Percentiles rank a stretch among this genome's conserved stretches.
Conservation (phyloP, 768 basidiomycete species). For the Phylloporus arenicola region DNA sequence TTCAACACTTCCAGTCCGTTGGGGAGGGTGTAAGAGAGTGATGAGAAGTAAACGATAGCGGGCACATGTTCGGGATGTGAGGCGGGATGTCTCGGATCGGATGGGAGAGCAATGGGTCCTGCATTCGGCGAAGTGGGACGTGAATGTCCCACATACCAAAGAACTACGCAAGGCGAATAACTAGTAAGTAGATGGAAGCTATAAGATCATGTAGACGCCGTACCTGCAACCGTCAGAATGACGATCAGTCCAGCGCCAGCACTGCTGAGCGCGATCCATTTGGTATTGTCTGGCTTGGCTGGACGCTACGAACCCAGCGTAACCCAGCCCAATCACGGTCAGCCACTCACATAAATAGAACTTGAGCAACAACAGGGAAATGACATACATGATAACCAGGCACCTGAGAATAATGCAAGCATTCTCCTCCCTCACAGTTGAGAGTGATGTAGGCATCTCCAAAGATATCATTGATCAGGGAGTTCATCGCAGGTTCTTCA, state of each 20-base stretch:
- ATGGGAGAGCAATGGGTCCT: slow-evolving; percentile 80
- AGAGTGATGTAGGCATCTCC: slow-evolving; percentile 89
- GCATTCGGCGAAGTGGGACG: slow-evolving; percentile 38
- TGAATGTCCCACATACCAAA: slow-evolving; percentile 89
- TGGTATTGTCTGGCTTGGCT: slow-evolving; percentile 74
- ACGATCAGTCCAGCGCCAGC: slow-evolving; percentile 75
- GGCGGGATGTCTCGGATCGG: slow-evolving; percentile 61
- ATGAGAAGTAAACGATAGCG: slow-evolving; percentile 85
- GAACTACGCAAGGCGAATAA: slow-evolving; percentile 36
- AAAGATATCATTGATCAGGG: slow-evolving; percentile 88
- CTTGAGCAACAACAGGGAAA: not conserved
- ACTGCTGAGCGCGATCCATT: slow-evolving; percentile 80
- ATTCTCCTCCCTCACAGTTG: slow-evolving; percentile 85
- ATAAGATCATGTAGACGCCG: slow-evolving; percentile 6
- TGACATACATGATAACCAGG: slow-evolving; percentile 75
- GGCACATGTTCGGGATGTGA: slow-evolving; percentile 77
- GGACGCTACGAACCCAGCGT: slow-evolving; percentile 46
- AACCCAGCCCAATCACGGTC: not conserved
- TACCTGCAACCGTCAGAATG: slow-evolving; percentile 58
- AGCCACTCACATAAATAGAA: not conserved
- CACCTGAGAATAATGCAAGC: slow-evolving; percentile 88
- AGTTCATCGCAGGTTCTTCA: slow-evolving; percentile 96
- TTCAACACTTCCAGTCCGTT: slow-evolving; percentile 65
- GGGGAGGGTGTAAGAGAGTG: slow-evolving; percentile 71
- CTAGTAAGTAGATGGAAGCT: not conserved